These are phyloP conservation scores for Calycina herbarum DNA, from an alignment of 2,329 filamentous ascomycete genomes.

Conservation along the genomic window DNA sequence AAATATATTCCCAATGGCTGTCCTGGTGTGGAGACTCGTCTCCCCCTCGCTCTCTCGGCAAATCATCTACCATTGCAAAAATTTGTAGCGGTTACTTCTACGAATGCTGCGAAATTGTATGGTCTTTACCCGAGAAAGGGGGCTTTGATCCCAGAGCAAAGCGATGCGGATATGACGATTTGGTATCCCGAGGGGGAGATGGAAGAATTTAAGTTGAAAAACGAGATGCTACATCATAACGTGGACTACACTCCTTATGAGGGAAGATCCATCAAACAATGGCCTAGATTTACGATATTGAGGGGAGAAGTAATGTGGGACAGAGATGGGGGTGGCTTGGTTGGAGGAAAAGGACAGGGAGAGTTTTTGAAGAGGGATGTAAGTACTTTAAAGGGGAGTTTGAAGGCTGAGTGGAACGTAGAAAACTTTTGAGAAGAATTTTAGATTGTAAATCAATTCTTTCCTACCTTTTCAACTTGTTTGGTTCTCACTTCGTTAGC, in stretches of 20 bases:
- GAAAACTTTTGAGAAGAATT: slow-evolving; percentile 25
- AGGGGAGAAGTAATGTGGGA: slow-evolving; percentile 60
- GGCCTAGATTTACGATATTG: slow-evolving; percentile 61
- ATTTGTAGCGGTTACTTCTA: slow-evolving; percentile 55
- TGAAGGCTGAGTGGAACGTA: slow-evolving; percentile 37
- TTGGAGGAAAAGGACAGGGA: slow-evolving; percentile 50
- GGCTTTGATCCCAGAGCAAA: slow-evolving; percentile 48
- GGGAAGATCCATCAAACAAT: slow-evolving; percentile 55
- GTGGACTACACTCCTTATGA: slow-evolving; percentile 65
- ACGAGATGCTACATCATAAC: slow-evolving; percentile 58
- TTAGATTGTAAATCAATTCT: neutral
- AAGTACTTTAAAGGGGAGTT: slow-evolving; percentile 39
- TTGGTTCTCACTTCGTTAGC: no score
- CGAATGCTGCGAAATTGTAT: slow-evolving; percentile 59
- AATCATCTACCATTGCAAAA: slow-evolving; percentile 45
- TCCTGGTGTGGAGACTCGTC: slow-evolving; percentile 57
- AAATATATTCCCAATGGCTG: slow-evolving; percentile 59
- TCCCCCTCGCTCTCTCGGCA: slow-evolving; percentile 46
- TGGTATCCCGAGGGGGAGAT: slow-evolving; percentile 53
- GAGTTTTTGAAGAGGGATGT: slow-evolving; percentile 48
- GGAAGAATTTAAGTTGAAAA: slow-evolving; percentile 47
- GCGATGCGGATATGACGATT: slow-evolving; percentile 57
- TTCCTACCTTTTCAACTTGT: no score
- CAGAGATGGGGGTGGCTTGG: slow-evolving; percentile 50
- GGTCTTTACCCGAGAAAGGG: slow-evolving; percentile 54